Base-by-base conservation (phyloP, 345 rosid genomes). In the Conringia planisiliqua region DNA sequence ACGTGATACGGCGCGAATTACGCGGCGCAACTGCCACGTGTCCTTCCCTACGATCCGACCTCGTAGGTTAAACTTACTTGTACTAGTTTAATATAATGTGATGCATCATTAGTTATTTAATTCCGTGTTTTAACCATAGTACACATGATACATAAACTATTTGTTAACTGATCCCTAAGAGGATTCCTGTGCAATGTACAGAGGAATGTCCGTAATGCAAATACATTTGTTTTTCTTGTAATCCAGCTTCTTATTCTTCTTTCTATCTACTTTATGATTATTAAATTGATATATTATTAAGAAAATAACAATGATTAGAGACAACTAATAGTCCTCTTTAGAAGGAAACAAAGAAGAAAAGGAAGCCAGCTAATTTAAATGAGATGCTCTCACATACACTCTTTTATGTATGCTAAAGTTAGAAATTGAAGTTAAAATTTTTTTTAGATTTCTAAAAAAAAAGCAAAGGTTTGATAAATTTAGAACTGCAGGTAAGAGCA, bases 111-210 rank as follows among this genome's bases (percentile, higher is more conserved):
- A 64, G 24, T 57, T 70, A 40, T 56, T 77, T 63, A 70, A 46
- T 55, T 39, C n/a, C 10, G 5, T 76, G 38, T 71, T 66, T 71
- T 77, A 1, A 65, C 77, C 76, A 50, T 65, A 39, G 16, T 48
- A n/a, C 80, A 66, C 68, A 47, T 65, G 63, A 66, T 48, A n/a
- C 14, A 36, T 55, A 3, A 47, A 55, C 33, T 52, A 61, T 60
- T 78, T 77, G 69, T 71, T 78, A 78, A 78, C 81, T 78, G 77
- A 78, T 78, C 81, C 81, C 81, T 72, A 78, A 71, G 77, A 40
- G 69, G 77, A 78, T 78, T 56, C 50, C 64, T 71, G 72, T 71
- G 56, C 68, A 11, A 24, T 65, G 77, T 48, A 59, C 76, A 72
- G 76, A 78, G 69, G 81, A 77, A 77, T 77, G 80, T 78, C 58